phyloP scores from a whole-genome alignment of 495 filamentous ascomycete species.

The Podospora pseudocomata region DNA sequence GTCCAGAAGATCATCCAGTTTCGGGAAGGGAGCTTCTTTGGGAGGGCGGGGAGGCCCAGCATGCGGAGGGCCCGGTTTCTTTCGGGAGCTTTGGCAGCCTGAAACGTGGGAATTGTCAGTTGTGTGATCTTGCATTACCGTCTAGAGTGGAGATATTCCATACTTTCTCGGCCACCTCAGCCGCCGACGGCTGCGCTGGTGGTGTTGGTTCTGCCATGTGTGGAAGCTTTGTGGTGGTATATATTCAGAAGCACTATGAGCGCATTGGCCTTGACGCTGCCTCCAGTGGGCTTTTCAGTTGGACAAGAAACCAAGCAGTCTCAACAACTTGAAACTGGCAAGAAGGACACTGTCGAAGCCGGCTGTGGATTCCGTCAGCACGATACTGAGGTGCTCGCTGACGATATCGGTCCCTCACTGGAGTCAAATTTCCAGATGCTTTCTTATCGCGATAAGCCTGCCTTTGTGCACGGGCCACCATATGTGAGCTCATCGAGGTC shows the following conservation, averaged over 20 bases:
- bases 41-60: conserved; percentile 77
- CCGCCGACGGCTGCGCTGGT: conserved; percentile 17
- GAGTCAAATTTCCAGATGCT: conserved; percentile 9
- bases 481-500: background rate
- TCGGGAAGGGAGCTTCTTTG: conserved; percentile 83
- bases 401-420: background rate
- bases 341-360: background rate
- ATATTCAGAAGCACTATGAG: conserved; percentile 19
- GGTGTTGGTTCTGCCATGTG: conserved; percentile 30
- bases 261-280: conserved; percentile 18
- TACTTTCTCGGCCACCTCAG: conserved; percentile 21
- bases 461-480: conserved; percentile 5
- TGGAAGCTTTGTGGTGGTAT: conserved; percentile 17
- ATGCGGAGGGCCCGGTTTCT: conserved; percentile 68
- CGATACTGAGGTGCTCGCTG: background rate
- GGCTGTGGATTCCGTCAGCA: background rate
- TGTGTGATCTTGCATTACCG: background rate
- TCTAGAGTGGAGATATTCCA: background rate
- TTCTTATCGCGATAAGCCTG: conserved; percentile 9
- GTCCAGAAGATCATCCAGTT: conserved; percentile 97
- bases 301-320: conserved; percentile 10
- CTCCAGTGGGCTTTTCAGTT: conserved; percentile 1
- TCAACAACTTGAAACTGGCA: conserved; percentile 10
- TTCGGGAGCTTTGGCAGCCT: conserved; percentile 45
- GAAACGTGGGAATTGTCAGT: conserved; percentile 24